Percentiles rank a stretch among this genome's conserved stretches.
These are phyloP conservation scores for Hypoxylon perforatum DNA, from an alignment of 495 filamentous ascomycete genomes.

Conservation along the genomic window DNA sequence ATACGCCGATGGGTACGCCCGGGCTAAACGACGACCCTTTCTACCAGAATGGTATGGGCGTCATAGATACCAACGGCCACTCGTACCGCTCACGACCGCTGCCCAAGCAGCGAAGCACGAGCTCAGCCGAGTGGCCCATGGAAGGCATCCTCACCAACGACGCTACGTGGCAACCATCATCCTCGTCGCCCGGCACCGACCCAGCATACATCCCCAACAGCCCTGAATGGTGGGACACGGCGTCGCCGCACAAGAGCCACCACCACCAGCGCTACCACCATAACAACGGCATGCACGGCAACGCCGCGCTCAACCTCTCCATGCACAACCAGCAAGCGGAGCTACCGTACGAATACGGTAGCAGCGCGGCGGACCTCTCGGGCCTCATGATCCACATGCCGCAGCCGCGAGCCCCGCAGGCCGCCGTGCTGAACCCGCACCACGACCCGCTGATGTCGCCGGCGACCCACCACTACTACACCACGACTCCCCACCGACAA, in stretches of 20 bases:
- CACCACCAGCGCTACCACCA: constrained; percentile 19
- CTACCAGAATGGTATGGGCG: constrained; percentile 21
- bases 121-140: constrained; percentile 47
- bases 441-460: constrained; percentile 24
- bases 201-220: constrained; percentile 15
- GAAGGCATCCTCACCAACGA: constrained; percentile 38
- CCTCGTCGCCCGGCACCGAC: constrained; percentile 8
- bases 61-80: constrained; percentile 18
- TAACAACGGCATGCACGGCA: constrained; percentile 16
- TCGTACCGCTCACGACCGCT: constrained; percentile 20
- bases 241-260: constrained; percentile 6
- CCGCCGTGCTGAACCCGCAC: constrained; percentile 33
- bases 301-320: constrained; percentile 25
- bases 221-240: constrained; percentile 47
- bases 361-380: constrained; percentile 35
- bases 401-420: constrained; percentile 38
- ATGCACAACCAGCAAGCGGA: constrained; percentile 41
- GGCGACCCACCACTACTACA: constrained; percentile 7
- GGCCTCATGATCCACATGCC: constrained; percentile 58
- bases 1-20: constrained; percentile 50
- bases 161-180: constrained; percentile 32
- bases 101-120: constrained; percentile 35
- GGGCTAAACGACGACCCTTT: constrained; percentile 34
- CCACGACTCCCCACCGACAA: constrained; percentile 29
- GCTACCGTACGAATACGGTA: constrained; percentile 44